Evolutionary conservation across 1,139 yeast genomes (phyloP).

Genomic region (Kodamaea sp.): DNA sequence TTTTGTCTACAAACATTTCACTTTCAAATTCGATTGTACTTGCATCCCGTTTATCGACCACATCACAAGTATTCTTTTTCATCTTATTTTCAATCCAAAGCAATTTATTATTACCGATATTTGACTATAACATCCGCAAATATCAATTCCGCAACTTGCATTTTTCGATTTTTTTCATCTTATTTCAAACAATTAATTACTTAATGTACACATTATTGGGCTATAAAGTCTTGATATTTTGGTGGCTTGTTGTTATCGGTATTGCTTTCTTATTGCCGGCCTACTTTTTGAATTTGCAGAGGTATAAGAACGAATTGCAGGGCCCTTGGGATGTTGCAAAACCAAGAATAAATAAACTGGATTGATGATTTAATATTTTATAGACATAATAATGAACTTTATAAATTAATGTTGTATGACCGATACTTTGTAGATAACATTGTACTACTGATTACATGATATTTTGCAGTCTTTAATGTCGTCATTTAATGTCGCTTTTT

Average conservation of each 20-base stretch:
- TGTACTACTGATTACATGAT: no score
- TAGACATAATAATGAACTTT: not conserved
- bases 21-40: constrained; percentile 84
- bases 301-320: constrained; percentile 80
- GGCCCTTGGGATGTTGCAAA: constrained; percentile 95
- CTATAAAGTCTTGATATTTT: constrained; percentile 36
- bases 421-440: not conserved
- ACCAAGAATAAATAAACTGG: constrained; percentile 35
- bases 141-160: constrained; percentile 27
- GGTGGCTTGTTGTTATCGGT: constrained; percentile 47
- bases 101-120: constrained; percentile 69
- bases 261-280: constrained; percentile 62
- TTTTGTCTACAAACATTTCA: constrained; percentile 77
- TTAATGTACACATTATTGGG: constrained; percentile 37
- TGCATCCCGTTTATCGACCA: constrained; percentile 75
- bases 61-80: constrained; percentile 78
- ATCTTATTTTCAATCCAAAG: constrained; percentile 68
- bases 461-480: not conserved
- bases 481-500: not conserved
- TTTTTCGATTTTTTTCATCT: constrained; percentile 27
- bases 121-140: constrained; percentile 56
- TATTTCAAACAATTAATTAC: constrained; percentile 20
- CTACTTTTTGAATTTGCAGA: constrained; percentile 67
- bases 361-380: not conserved
- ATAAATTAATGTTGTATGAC: no score